A percentile compares a stretch with the other conserved stretches of the same genome.
These are phyloP conservation scores for Botryotinia globosa DNA, from an alignment of 2,329 filamentous ascomycete species.

Conservation along the genomic window DNA sequence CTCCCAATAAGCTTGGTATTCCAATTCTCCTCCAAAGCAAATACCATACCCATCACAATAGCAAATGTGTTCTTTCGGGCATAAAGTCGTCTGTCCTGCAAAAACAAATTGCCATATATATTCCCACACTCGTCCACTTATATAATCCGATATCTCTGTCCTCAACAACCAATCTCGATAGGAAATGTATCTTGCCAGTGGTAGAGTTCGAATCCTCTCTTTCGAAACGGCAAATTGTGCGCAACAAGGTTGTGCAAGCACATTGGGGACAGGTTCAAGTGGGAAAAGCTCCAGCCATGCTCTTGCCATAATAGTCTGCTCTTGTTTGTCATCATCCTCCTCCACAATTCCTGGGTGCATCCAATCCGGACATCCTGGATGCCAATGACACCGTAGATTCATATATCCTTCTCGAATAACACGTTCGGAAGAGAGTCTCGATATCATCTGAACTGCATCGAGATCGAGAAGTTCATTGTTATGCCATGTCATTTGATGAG, in stretches of 20 bases:
- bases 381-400: conserved; percentile 59
- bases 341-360: conserved; percentile 41
- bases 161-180: conserved; percentile 60
- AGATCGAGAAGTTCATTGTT: conserved; percentile 32
- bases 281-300: conserved; percentile 40
- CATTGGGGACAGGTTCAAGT: conserved; percentile 42
- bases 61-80: conserved; percentile 33
- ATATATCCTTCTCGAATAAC: conserved; percentile 56
- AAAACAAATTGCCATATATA: conserved; percentile 67
- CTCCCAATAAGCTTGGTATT: conserved; percentile 25
- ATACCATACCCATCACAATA: conserved; percentile 38
- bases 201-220: conserved; percentile 49
- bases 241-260: conserved; percentile 57
- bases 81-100: conserved; percentile 45
- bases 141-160: conserved; percentile 52
- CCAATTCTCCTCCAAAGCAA: conserved; percentile 35
- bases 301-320: conserved; percentile 26
- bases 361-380: conserved; percentile 53
- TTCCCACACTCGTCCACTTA: conserved; percentile 60
- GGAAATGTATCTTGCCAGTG: conserved; percentile 52
- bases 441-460: conserved; percentile 39
- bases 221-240: conserved; percentile 62
- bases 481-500: conserved; percentile 48
- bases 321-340: conserved; percentile 15
- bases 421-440: conserved; percentile 29